Conservation (phyloP, 2,329 filamentous ascomycete genomes). For the Davidsoniella australis region DNA sequence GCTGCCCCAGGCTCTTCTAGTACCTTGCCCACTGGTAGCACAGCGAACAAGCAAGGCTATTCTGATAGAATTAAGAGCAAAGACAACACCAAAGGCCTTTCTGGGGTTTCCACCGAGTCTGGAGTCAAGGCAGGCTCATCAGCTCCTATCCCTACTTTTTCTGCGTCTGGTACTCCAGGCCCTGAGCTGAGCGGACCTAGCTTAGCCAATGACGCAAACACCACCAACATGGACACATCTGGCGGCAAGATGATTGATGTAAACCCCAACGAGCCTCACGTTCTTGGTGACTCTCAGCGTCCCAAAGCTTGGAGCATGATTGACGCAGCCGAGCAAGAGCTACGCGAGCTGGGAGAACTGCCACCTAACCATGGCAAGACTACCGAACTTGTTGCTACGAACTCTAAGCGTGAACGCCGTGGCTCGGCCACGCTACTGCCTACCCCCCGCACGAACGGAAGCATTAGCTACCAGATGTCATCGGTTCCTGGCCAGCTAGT, state of each 20-base stretch:
- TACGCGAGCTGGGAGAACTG: constrained; percentile 25
- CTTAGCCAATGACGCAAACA: neutral
- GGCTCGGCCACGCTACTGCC: constrained; percentile 3
- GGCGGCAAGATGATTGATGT: constrained; percentile 3
- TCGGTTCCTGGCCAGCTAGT: constrained; percentile 9
- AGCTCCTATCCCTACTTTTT: neutral
- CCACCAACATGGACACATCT: neutral
- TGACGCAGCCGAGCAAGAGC: constrained; percentile 36
- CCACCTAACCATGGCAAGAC: constrained; percentile 4
- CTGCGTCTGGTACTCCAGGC: neutral
- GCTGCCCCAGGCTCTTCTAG: neutral
- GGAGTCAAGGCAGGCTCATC: neutral
- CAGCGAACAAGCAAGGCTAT: neutral
- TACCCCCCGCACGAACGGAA: constrained; percentile 4
- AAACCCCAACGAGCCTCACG: constrained; percentile 8
- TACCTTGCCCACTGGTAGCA: too few species aligned
- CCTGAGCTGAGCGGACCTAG: neutral
- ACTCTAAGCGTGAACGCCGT: neutral
- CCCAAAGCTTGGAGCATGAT: constrained; percentile 22
- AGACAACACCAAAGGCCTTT: neutral
- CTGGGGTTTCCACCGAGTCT: neutral
- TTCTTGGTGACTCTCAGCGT: constrained; percentile 4
- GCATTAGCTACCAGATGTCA: constrained; percentile 5
- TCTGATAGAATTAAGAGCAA: neutral
- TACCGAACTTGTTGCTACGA: neutral